phyloP scores from a whole-genome alignment of 148 eudicot genomes.

The Nepenthes gracilis region DNA sequence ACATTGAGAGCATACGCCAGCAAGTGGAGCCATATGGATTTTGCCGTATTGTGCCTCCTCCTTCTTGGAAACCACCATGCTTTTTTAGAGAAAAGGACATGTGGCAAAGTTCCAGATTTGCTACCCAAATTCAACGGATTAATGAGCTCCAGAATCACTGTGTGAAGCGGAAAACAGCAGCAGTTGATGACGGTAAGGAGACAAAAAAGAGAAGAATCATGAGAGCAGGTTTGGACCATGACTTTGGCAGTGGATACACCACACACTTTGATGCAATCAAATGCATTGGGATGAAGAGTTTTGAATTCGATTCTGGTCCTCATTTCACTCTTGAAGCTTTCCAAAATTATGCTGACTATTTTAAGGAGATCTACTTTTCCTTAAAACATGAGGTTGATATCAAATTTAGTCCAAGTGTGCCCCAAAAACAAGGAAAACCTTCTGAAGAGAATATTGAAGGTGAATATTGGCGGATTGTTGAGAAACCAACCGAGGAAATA shows the following conservation, averaged over 20 bases:
- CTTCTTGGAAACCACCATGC: constrained; percentile 62
- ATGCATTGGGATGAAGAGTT: constrained; percentile 12
- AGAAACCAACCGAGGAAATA: constrained; percentile 58
- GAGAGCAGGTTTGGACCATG: constrained; percentile 12
- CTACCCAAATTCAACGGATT: constrained; percentile 35
- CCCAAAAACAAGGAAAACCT: constrained; percentile 17
- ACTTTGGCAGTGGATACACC: constrained; percentile 14
- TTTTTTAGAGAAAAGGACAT: constrained; percentile 30
- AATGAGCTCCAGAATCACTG: constrained; percentile 22
- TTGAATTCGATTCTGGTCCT: constrained; percentile 35
- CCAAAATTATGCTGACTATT: constrained; percentile 57
- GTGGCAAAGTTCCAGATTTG: constrained; percentile 35
- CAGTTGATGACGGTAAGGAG: constrained; percentile 18
- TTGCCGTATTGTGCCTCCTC: constrained; percentile 78
- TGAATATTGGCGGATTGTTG: constrained; percentile 68
- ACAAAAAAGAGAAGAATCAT: constrained; percentile 23
- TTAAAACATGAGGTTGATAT: constrained; percentile 13
- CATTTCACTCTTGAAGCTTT: constrained; percentile 51
- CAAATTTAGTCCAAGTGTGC: constrained; percentile 9
- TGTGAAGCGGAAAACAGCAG: constrained; percentile 16
- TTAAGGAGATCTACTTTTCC: constrained; percentile 40
- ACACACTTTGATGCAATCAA: constrained; percentile 14
- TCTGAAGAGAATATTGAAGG: constrained; percentile 53
- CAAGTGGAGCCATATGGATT: constrained; percentile 59
- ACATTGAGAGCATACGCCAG: constrained; percentile 50